phyloP scores from a whole-genome alignment of 768 basidiomycete species.

The Phylloporus scabripes region DNA sequence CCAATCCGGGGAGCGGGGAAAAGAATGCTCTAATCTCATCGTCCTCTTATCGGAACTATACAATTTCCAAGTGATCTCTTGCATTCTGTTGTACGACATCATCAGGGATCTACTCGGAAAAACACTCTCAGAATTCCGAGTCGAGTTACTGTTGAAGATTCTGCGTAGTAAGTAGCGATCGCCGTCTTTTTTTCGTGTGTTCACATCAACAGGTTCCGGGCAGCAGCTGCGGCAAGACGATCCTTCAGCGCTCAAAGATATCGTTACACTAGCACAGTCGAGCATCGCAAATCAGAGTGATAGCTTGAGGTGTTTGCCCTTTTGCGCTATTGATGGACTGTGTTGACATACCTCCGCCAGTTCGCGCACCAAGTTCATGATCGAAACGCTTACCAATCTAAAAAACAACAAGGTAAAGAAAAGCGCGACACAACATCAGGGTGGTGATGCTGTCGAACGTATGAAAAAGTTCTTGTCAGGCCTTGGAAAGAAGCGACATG shows the following conservation, averaged over 20 bases:
- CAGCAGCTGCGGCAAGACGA: conserved; percentile 89
- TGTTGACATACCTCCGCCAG: conserved; percentile 35
- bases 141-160: conserved; percentile 85
- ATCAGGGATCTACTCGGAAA: conserved; percentile 67
- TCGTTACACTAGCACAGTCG: conserved; percentile 73
- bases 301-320: conserved; percentile 42
- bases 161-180: conserved; percentile 57
- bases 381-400: conserved; percentile 86
- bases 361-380: conserved; percentile 91
- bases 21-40: conserved; percentile 86
- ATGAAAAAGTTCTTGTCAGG: conserved; percentile 85
- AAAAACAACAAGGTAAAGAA: conserved; percentile 86
- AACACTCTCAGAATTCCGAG: conserved; percentile 67
- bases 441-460: conserved; percentile 68
- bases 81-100: conserved; percentile 84
- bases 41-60: conserved; percentile 88
- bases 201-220: conserved; percentile 68
- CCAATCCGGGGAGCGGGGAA: conserved; percentile 48
- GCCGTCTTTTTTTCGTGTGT: background rate
- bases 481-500: conserved; percentile 70
- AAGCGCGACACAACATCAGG: conserved; percentile 60
- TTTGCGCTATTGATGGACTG: no score
- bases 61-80: conserved; percentile 93
- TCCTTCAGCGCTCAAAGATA: conserved; percentile 87
- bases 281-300: conserved; percentile 53